A percentile compares a stretch with the other conserved stretches of the same genome.
phyloP scores from a whole-genome alignment of 2,329 filamentous ascomycete species.

The Trichothecium roseum region DNA sequence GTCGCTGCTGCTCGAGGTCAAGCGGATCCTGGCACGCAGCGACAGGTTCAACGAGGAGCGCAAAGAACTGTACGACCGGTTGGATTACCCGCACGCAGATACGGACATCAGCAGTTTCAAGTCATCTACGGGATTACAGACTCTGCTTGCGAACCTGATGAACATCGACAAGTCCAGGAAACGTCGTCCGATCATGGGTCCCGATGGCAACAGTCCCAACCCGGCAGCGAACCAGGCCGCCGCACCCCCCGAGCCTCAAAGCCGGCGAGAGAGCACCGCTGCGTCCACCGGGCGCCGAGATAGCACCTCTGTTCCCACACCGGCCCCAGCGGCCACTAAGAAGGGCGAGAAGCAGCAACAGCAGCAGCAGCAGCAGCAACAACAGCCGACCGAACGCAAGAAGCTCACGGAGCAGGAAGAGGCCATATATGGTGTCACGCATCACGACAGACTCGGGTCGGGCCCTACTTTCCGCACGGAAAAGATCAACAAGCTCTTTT shows the following conservation, averaged over 20 bases:
- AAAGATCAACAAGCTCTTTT: slow-evolving; percentile 66
- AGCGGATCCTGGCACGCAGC: slow-evolving; percentile 79
- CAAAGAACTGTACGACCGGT: slow-evolving; percentile 72
- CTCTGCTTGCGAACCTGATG: slow-evolving; percentile 73
- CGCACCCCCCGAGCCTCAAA: slow-evolving; percentile 32
- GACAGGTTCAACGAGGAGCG: slow-evolving; percentile 82
- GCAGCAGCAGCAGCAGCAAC: slow-evolving; percentile 24
- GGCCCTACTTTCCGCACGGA: slow-evolving; percentile 88
- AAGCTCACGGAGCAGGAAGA: slow-evolving; percentile 69
- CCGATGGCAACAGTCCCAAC: slow-evolving; percentile 39
- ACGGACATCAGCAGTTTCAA: slow-evolving; percentile 69
- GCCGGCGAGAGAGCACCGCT: slow-evolving; percentile 26
- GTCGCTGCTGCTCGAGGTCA: slow-evolving; percentile 77
- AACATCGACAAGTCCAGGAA: slow-evolving; percentile 83
- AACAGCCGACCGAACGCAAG: slow-evolving; percentile 43
- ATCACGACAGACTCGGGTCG: slow-evolving; percentile 74
- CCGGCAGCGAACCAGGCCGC: slow-evolving; percentile 16
- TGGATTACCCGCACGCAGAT: slow-evolving; percentile 67
- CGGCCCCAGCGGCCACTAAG: slow-evolving; percentile 31
- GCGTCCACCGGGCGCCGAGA: slow-evolving; percentile 27
- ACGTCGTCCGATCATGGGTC: slow-evolving; percentile 58
- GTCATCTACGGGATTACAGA: slow-evolving; percentile 68
- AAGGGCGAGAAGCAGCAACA: slow-evolving; percentile 31
- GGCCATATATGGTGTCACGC: slow-evolving; percentile 70
- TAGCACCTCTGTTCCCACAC: slow-evolving; percentile 20